phyloP scores from a whole-genome alignment of 2,329 filamentous ascomycete species.

The Botrytis fabae region DNA sequence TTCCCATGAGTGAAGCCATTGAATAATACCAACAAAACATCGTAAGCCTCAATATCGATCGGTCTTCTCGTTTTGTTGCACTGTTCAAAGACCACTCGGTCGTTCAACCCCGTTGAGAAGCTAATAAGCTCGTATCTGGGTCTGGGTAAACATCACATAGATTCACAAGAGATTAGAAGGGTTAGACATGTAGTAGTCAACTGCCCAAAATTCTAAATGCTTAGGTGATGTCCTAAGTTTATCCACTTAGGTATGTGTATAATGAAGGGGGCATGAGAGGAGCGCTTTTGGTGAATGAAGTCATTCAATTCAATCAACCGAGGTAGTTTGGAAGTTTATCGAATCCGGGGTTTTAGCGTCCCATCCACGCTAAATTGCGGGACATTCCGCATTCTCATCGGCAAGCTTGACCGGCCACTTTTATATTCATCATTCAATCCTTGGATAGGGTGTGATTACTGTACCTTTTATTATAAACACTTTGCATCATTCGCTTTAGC shows the following conservation, averaged over 20 bases:
- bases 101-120: neutral
- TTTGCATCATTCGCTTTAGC: constrained; percentile 26
- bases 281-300: neutral
- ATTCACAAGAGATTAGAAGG: neutral
- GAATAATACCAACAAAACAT: neutral
- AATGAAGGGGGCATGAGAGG: neutral
- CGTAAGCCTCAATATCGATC: neutral
- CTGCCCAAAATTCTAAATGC: neutral
- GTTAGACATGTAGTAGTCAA: neutral
- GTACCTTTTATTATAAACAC: constrained; percentile 25
- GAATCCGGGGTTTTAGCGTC: neutral
- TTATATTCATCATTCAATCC: constrained; percentile 20
- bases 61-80: neutral
- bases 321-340: neutral
- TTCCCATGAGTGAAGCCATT: neutral
- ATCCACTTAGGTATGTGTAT: neutral
- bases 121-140: neutral
- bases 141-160: neutral
- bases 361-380: neutral
- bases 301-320: neutral
- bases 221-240: no score
- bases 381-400: neutral
- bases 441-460: constrained; percentile 20
- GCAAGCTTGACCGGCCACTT: neutral
- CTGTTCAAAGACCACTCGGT: neutral